Conservation (phyloP, 495 filamentous ascomycete genomes). For the Bathelium albidoporum region DNA sequence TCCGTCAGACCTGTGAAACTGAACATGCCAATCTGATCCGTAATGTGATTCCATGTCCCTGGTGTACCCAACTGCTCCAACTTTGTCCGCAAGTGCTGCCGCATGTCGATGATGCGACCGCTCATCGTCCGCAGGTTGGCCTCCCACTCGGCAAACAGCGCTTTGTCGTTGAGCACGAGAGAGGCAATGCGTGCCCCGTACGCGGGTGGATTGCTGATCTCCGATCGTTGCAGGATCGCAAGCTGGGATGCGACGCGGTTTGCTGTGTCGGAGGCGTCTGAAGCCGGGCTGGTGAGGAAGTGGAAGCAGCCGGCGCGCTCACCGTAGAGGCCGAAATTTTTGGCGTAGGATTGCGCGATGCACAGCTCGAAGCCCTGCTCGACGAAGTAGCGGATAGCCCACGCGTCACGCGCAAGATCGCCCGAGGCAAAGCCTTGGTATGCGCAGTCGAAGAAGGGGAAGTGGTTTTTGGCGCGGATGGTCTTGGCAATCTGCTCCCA, state of each 20-base stretch:
- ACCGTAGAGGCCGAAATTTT: conserved; percentile 98
- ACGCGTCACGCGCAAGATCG: conserved; percentile 71
- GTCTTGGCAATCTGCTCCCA: conserved; percentile 81
- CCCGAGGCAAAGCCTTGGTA: conserved; percentile 98
- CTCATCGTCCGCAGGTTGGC: conserved; percentile 88
- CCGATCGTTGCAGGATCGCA: conserved; percentile 86
- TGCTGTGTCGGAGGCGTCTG: conserved; percentile 52
- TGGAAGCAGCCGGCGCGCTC: conserved; percentile 96
- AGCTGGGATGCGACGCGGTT: conserved; percentile 73
- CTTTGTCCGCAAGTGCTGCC: conserved; percentile 59
- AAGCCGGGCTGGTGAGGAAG: conserved; percentile 65
- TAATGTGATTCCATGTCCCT: conserved; percentile 92
- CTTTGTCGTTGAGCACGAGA: conserved; percentile 67
- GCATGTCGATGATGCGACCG: conserved; percentile 85
- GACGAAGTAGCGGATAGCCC: conserved; percentile 87
- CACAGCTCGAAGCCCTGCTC: conserved; percentile 92
- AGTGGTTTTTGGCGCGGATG: conserved; percentile 65
- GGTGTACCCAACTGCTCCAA: conserved; percentile 76
- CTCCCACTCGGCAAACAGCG: conserved; percentile 88
- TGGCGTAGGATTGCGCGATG: conserved; percentile 92
- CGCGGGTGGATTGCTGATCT: conserved; percentile 92
- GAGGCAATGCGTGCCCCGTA: conserved; percentile 87
- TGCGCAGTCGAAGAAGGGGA: conserved; percentile 97
- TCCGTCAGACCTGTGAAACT: conserved; percentile 88
- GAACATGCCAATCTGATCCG: conserved; percentile 99